Base-by-base conservation (phyloP, 2,329 filamentous ascomycete genomes). In the Aureobasidium lini region DNA sequence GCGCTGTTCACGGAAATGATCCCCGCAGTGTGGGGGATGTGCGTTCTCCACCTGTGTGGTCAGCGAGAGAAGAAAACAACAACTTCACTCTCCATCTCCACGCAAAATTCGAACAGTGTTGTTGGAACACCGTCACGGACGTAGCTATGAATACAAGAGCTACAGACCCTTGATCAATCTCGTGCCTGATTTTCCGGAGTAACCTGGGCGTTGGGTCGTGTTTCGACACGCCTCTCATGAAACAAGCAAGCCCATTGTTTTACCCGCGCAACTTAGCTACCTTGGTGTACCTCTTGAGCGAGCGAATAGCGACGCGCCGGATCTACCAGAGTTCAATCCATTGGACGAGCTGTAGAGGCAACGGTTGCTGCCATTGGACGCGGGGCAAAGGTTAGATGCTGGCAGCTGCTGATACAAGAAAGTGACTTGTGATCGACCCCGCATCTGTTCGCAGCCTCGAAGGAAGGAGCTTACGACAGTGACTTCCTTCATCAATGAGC, bases 381-480 rank as follows among this genome's bases (percentile, higher is more conserved):
- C 42, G 40, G 42, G 42, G 42, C 53, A 39, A 39, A 47, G 42
- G 53, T 57, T 42, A 31, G 49, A 31, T 42, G 37, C 36, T 53
- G 23, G 23, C 31, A 56, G 40, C 52, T 56, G 39, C 40, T 56
- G 40, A n/a, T 43, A 56, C 40, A 56, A 28, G 15, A 28, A 23
- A 23, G 11, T 28, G 39, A 56, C 52, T 56, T 43, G 52, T 53
- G 49, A 56, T 56, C 52, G 31, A 56, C 52, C 52, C 52, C 52
- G 52, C 52, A 56, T 44, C 52, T 56, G 23, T 23, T 36, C 37
- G 49, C 31, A 32, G 48, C 48, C 48, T 52, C 9, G 50, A 42
- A 56, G 31, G 52, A 44, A 56, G 52, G 29, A 34, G 40, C 52
- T 10, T 36, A 18, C 31, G 16, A 56, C 40, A 36, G 52, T 56